Percentiles rank a stretch among this genome's conserved stretches.
Evolutionary conservation across 2,329 filamentous ascomycete species (phyloP).

Genomic region (Botrytis cinerea): DNA sequence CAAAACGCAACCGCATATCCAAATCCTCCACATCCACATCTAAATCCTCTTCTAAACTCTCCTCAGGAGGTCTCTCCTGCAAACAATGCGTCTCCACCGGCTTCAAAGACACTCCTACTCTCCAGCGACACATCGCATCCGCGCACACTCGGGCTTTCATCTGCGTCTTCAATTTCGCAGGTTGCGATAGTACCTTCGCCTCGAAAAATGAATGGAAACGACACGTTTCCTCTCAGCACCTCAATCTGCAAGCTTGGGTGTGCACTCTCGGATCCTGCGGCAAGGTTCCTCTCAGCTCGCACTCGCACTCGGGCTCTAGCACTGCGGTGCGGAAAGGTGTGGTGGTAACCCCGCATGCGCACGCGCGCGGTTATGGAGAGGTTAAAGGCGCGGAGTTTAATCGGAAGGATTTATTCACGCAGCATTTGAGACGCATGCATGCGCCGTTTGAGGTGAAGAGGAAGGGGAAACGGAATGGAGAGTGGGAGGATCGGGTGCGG

Average conservation of each 20-base stretch:
- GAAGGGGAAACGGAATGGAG: constrained; percentile 43
- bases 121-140: constrained; percentile 51
- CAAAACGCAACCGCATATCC: constrained; percentile 28
- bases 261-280: constrained; percentile 52
- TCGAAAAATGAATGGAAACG: constrained; percentile 97
- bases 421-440: constrained; percentile 88
- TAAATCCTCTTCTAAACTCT: constrained; percentile 15
- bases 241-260: constrained; percentile 72
- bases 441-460: constrained; percentile 49
- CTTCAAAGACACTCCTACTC: constrained; percentile 50
- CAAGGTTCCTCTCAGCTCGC: constrained; percentile 31
- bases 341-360: constrained; percentile 8
- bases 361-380: constrained; percentile 11
- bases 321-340: neutral
- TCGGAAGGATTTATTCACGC: constrained; percentile 87
- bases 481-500: constrained; percentile 57
- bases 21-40: constrained; percentile 19
- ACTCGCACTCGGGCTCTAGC: neutral
- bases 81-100: constrained; percentile 35
- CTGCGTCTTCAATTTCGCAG: constrained; percentile 78
- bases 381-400: constrained; percentile 60
- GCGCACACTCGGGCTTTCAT: constrained; percentile 63
- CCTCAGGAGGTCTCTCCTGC: constrained; percentile 22
- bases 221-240: constrained; percentile 78
- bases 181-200: constrained; percentile 70